Evolutionary conservation across 768 basidiomycete genomes (phyloP), one percentile per base, ranked within the genome.

Genomic region (Cubamyces lactineus): DNA sequence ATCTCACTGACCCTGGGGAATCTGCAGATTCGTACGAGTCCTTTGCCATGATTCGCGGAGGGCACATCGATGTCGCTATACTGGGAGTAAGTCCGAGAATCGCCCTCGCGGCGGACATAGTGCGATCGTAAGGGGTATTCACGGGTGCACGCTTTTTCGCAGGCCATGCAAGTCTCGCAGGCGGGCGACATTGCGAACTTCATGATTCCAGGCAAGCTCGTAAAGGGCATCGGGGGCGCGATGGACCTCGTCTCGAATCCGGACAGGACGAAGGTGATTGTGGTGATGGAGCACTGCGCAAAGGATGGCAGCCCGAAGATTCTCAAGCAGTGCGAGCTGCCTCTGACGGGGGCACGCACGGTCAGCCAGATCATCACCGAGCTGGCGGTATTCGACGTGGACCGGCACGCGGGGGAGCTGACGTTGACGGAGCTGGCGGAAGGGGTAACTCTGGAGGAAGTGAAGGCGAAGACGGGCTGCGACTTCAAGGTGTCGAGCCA

Each of bases 211-310:
- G 93, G 94, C 15, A 96, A 97, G 78, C 83, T 94, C 73, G 82
- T 94, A 38, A 93, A 91, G 80, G 92, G 93, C 43, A 96, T 97
- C 72, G 96, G 96, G 13, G 96, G 95, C 53, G 95, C 95, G 12
- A 96, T 96, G 94, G 94, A 96, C 72, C 86, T 96, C 50, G 94
- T 95, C 64, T 96, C 95, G 61, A 97, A 96, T 77, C 96, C 95
- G 1, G 94, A 96, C 75, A 88, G 89, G 76, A 98, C 96, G 43
- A 96, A 90, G 75, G 89, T 95, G 62, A 92, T 96, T 58, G 93
- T 82, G 6, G 83, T 92, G 34, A 91, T 94, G 84, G 95, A 97
- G 69, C 95, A 96, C 76, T 85, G 86, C 70, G 89, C 92, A 47
- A 94, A 93, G 77, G 88, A 93, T 69, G 96, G 94, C 43, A 87